Evolutionary conservation across 768 basidiomycete genomes (phyloP).

Genomic region (Hypholoma sublateritium): DNA sequence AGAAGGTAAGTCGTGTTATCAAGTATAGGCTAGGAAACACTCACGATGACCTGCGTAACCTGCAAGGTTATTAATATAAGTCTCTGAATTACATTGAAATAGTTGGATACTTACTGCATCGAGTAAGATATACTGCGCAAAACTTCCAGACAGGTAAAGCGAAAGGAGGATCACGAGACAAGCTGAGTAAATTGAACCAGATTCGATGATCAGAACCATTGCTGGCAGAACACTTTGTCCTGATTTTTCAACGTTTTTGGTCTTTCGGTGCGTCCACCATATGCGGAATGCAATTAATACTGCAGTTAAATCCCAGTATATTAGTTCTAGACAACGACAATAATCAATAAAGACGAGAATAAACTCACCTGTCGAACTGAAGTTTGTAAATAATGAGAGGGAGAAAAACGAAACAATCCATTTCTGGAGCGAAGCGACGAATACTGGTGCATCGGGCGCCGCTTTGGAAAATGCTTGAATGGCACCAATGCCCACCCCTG

Average conservation of each 20-base stretch:
- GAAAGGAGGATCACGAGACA: constrained; percentile 10
- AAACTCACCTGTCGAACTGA: neutral
- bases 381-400: neutral
- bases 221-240: constrained; percentile 6
- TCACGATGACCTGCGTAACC: constrained; percentile 13
- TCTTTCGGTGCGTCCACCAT: constrained; percentile 7
- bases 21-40: neutral
- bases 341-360: no score
- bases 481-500: constrained; percentile 10
- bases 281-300: constrained; percentile 9
- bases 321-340: neutral
- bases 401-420: constrained; percentile 10
- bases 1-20: no score
- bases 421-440: constrained; percentile 6
- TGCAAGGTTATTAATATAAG: neutral
- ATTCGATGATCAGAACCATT: constrained; percentile 12
- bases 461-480: constrained; percentile 9
- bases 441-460: constrained; percentile 8
- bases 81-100: neutral
- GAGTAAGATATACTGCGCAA: constrained; percentile 11
- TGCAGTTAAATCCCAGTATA: neutral
- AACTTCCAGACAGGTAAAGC: constrained; percentile 11
- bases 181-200: constrained; percentile 12
- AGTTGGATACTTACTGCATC: constrained; percentile 9
- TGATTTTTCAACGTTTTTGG: neutral